Conservation (phyloP, 805 yeast genomes). For the Candida yuanshanica region DNA sequence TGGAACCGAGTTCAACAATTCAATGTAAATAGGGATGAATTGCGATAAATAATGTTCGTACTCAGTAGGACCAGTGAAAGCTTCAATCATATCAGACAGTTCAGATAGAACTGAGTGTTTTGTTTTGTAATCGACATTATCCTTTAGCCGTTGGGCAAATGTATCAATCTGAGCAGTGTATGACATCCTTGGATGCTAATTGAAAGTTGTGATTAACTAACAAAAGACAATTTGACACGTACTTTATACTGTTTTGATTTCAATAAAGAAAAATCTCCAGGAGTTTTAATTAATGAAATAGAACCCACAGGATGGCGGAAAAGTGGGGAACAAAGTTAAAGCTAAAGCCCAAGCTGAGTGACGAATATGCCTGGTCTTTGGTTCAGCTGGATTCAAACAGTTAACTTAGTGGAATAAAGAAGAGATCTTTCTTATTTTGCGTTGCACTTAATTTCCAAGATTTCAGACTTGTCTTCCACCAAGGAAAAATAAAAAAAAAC, state of each 20-base stretch:
- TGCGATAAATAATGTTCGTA: constrained; percentile 69
- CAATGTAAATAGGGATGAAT: constrained; percentile 64
- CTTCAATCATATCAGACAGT: constrained; percentile 79
- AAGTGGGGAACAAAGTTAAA: too few relatives aligned
- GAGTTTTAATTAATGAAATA: neutral
- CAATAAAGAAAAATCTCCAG: neutral
- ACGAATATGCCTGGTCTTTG: neutral
- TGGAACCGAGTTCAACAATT: constrained; percentile 61
- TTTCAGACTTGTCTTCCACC: neutral
- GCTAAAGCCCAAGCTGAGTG: too few relatives aligned
- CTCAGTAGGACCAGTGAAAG: constrained; percentile 75
- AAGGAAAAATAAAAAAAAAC: too few relatives aligned
- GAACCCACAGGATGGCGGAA: neutral
- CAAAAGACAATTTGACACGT: neutral
- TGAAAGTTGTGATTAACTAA: neutral
- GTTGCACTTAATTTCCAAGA: neutral
- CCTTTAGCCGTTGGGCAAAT: constrained; percentile 56
- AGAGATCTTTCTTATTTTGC: neutral
- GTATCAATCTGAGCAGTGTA: constrained; percentile 52
- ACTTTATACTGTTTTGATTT: neutral
- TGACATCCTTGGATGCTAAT: constrained; percentile 23
- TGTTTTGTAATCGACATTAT: constrained; percentile 48
- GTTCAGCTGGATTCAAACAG: neutral
- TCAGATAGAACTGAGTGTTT: constrained; percentile 73
- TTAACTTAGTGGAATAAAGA: neutral